Conservation (phyloP, 208 protist species). For the Angomonas deanei region DNA sequence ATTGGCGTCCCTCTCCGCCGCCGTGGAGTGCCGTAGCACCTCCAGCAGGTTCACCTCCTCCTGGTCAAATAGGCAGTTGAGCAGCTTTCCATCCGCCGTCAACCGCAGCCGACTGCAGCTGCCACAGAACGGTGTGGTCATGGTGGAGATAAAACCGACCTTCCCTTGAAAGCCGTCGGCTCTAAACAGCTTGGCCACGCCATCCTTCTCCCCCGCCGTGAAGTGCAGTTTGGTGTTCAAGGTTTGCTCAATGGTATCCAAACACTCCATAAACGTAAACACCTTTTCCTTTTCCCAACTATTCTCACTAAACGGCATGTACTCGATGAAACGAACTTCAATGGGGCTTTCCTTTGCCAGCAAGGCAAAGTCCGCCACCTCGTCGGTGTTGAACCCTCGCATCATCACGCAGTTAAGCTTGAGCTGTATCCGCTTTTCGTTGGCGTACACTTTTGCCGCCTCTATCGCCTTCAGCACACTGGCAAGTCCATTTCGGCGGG, state of each 20-base stretch:
- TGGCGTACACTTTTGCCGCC: neutral
- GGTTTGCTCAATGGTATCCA: neutral
- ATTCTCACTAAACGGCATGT: slow-evolving; percentile 2
- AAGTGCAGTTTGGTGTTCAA: neutral
- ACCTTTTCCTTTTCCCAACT: slow-evolving; percentile 1
- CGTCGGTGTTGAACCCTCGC: neutral
- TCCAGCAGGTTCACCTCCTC: neutral
- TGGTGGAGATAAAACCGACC: neutral
- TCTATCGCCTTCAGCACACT: neutral
- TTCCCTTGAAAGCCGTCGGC: neutral
- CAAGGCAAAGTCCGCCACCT: neutral
- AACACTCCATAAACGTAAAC: slow-evolving; percentile 3
- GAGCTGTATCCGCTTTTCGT: neutral
- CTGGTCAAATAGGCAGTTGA: neutral
- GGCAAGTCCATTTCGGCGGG: neutral
- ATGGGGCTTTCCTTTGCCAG: neutral
- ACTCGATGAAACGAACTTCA: neutral
- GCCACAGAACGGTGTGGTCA: neutral
- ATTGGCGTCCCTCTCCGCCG: neutral
- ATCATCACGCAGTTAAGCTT: slow-evolving; percentile 2
- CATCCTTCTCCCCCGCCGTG: neutral
- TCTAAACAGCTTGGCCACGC: neutral
- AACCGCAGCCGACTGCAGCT: neutral
- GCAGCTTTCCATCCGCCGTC: neutral
- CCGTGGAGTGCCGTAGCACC: neutral